phyloP scores from a whole-genome alignment of 345 rosid species.

The Dovyalis caffra region DNA sequence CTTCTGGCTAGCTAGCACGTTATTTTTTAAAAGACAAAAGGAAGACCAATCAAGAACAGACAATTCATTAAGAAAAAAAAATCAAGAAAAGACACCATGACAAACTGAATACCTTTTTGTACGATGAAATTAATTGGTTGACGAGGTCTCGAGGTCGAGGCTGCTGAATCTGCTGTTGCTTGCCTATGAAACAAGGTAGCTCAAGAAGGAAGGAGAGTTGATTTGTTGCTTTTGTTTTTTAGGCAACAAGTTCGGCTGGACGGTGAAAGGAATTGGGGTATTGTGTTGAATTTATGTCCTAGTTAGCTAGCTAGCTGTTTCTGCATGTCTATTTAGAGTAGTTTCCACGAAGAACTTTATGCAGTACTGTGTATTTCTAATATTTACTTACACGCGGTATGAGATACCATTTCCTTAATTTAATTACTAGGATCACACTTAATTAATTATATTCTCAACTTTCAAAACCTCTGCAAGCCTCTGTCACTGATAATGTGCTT shows the following conservation, averaged over 20 bases:
- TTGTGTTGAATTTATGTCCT: no score
- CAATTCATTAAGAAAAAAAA: no score
- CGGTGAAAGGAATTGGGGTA: background rate
- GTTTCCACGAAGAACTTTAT: no score
- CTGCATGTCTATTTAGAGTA: background rate
- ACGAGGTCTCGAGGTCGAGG: background rate
- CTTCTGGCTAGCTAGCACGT: no score
- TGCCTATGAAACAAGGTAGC: background rate
- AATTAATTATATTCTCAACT: background rate
- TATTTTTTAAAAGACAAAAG: no score
- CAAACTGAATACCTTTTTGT: background rate
- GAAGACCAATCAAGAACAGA: no score
- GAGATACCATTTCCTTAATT: background rate
- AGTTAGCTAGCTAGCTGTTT: no score
- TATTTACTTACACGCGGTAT: background rate
- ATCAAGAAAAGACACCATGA: no score
- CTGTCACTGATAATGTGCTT: background rate
- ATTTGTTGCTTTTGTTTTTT: background rate
- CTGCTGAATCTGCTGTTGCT: background rate
- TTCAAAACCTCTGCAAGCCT: background rate
- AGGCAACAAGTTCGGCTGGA: background rate
- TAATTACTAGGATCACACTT: background rate
- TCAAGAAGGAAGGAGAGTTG: no score
- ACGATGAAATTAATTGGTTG: background rate
- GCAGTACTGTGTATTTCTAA: background rate